These are phyloP conservation scores for Coemansia sp. DNA, from an alignment of 192 early-diverging fungal species.

Conservation along the genomic window DNA sequence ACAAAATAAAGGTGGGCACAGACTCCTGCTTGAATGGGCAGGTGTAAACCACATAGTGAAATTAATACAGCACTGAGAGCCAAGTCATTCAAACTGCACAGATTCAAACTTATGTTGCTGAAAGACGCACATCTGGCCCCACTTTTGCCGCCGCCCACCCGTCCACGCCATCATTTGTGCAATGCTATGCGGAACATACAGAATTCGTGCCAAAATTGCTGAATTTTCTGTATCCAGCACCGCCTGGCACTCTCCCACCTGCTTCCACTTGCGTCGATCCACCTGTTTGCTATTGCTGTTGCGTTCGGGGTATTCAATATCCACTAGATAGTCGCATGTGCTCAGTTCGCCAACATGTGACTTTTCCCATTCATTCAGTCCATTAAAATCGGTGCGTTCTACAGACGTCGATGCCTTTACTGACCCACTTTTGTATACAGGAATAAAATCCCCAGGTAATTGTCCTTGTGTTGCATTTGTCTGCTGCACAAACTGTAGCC, in stretches of 20 bases:
- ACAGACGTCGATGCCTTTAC: conserved; percentile 15
- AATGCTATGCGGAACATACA: conserved; percentile 24
- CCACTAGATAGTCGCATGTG: conserved; percentile 29
- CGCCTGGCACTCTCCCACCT: conserved; percentile 16
- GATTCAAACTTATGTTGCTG: too few species aligned
- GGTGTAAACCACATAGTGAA: too few species aligned
- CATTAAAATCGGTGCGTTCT: conserved; percentile 32
- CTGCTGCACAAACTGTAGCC: conserved; percentile 66
- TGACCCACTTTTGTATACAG: conserved; percentile 14
- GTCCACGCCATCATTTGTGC: not conserved
- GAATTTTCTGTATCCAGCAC: conserved; percentile 26
- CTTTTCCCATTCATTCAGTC: conserved; percentile 35
- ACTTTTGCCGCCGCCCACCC: conserved; percentile 15
- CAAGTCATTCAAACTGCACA: too few species aligned
- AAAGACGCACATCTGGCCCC: conserved; percentile 36
- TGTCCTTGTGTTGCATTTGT: conserved; percentile 57
- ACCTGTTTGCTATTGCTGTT: not conserved
- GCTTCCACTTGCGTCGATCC: not conserved
- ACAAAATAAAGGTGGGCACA: too few species aligned
- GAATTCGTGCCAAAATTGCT: conserved; percentile 14
- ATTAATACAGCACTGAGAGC: too few species aligned
- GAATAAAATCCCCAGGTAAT: conserved; percentile 75
- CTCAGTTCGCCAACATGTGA: conserved; percentile 11
- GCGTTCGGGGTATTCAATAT: conserved; percentile 13
- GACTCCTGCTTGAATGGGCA: too few species aligned